These are phyloP conservation scores for Lathyrus aphaca DNA, from an alignment of 306 rosid species.

Conservation along the genomic window DNA sequence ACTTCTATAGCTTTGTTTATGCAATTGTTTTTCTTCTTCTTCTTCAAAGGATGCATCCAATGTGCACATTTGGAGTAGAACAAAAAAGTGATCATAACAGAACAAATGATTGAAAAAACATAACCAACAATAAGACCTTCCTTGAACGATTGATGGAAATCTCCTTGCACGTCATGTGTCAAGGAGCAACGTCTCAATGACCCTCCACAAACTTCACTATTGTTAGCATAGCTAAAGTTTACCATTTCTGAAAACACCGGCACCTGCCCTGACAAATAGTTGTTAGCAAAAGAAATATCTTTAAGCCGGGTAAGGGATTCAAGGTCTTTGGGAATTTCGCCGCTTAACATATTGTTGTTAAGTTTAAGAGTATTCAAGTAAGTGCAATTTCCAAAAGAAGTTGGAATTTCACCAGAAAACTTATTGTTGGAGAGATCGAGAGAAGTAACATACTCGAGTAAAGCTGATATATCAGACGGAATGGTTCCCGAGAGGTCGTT, in stretches of 20 bases:
- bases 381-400: no score
- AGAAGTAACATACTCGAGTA: neutral
- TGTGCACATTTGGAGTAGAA: neutral
- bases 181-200: no score
- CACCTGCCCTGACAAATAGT: no score
- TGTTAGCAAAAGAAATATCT: no score
- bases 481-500: slow-evolving; percentile 30
- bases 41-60: neutral
- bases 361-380: no score
- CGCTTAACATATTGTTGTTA: no score
- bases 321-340: no score
- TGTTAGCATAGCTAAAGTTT: no score
- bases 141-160: slow-evolving; percentile 4
- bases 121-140: slow-evolving; percentile 36
- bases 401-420: no score
- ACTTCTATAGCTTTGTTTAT: neutral
- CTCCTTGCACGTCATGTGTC: neutral
- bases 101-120: neutral
- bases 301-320: no score
- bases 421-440: neutral
- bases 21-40: neutral
- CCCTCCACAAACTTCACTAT: no score
- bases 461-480: slow-evolving; percentile 16
- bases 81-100: neutral
- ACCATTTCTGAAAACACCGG: no score